These are phyloP conservation scores for Myxozyma melibiosi DNA, from an alignment of 805 yeast species.

Conservation along the genomic window DNA sequence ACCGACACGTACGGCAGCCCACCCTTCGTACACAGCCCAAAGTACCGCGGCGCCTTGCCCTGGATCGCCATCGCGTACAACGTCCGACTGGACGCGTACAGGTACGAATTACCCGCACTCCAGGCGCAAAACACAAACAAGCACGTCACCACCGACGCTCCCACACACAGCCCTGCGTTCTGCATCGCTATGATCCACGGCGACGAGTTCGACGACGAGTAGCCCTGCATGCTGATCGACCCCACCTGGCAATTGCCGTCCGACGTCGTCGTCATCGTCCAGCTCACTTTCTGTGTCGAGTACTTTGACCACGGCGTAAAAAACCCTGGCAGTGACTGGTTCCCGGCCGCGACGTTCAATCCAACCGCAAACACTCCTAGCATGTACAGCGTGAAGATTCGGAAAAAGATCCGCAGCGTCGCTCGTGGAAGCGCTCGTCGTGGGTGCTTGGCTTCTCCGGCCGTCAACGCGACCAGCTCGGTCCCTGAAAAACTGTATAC, in stretches of 20 bases:
- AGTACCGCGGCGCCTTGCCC: slow-evolving; percentile 62
- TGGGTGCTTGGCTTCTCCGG: slow-evolving; percentile 75
- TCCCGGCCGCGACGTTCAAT: slow-evolving; percentile 53
- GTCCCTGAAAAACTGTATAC: slow-evolving; percentile 78
- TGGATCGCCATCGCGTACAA: slow-evolving; percentile 67
- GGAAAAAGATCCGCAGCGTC: slow-evolving; percentile 79
- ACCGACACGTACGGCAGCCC: slow-evolving; percentile 84
- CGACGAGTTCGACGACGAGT: slow-evolving; percentile 62
- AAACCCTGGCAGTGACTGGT: slow-evolving; percentile 20
- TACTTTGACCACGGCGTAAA: slow-evolving; percentile 48
- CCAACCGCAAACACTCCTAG: slow-evolving; percentile 59
- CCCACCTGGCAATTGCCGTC: slow-evolving; percentile 25
- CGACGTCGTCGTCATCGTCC: slow-evolving; percentile 4
- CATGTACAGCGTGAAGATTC: slow-evolving; percentile 71
- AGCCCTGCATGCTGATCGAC: slow-evolving; percentile 28
- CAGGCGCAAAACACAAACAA: slow-evolving; percentile 46
- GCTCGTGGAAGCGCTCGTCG: slow-evolving; percentile 68
- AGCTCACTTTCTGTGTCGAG: slow-evolving; percentile 39
- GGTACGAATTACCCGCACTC: slow-evolving; percentile 74
- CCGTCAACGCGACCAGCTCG: slow-evolving; percentile 72
- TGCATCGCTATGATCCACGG: slow-evolving; percentile 76
- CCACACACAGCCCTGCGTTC: slow-evolving; percentile 68
- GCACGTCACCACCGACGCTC: slow-evolving; percentile 67
- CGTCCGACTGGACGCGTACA: slow-evolving; percentile 71
- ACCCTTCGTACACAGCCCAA: slow-evolving; percentile 68